phyloP scores from a whole-genome alignment of 768 basidiomycete species.

The Cytidiella melzeri region DNA sequence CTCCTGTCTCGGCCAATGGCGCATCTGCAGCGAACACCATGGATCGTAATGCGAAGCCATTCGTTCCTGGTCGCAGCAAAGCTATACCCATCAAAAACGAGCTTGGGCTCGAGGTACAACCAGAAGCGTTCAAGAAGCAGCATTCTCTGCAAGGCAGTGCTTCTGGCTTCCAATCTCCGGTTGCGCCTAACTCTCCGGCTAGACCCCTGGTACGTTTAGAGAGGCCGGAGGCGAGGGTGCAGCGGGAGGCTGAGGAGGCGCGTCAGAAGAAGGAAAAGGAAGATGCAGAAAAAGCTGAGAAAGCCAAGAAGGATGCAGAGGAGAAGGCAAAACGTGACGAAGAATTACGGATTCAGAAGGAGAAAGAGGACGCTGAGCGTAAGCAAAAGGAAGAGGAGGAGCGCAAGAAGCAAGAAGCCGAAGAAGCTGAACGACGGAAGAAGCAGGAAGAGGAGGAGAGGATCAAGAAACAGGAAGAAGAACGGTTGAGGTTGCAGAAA shows the following conservation, averaged over 20 bases:
- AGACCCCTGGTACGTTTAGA: conserved; percentile 52
- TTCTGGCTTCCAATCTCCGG: conserved; percentile 28
- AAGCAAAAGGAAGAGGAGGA: conserved; percentile 33
- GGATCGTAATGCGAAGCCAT: conserved; percentile 58
- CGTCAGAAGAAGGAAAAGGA: conserved; percentile 27
- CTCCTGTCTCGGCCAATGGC: conserved; percentile 48
- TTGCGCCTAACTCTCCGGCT: conserved; percentile 34
- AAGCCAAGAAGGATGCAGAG: conserved; percentile 30
- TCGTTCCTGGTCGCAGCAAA: conserved; percentile 53
- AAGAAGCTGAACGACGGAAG: conserved; percentile 24
- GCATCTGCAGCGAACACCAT: conserved; percentile 36
- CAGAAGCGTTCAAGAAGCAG: conserved; percentile 49
- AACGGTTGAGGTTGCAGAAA: conserved; percentile 15
- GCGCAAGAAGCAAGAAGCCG: conserved; percentile 27
- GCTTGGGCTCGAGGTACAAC: conserved; percentile 58
- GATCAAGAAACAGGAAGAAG: conserved; percentile 36
- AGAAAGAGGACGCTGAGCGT: conserved; percentile 35
- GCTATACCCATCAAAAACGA: conserved; percentile 53
- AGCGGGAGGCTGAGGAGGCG: conserved; percentile 40
- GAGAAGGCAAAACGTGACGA: conserved; percentile 30
- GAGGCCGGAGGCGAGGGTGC: conserved; percentile 48
- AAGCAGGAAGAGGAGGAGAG: conserved; percentile 41
- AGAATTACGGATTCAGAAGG: conserved; percentile 26
- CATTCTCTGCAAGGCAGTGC: conserved; percentile 28
- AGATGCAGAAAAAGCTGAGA: conserved; percentile 26